Evolutionary conservation across 2,329 filamentous ascomycete genomes (phyloP), one percentile per base, ranked within the genome.

Genomic region (Cladosporium sp.): DNA sequence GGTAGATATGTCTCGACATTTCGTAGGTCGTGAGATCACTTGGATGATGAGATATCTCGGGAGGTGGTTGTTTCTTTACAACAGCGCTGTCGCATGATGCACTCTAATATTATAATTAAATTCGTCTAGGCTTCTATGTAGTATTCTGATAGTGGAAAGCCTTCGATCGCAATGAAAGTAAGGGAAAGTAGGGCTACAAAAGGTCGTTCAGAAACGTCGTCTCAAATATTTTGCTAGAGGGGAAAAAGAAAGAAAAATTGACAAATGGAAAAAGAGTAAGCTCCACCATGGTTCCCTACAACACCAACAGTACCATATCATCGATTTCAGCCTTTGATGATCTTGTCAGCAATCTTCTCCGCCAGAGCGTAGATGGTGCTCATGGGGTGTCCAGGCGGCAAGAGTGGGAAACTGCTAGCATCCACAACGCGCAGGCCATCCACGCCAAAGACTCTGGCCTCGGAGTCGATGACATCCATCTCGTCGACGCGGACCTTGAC

Each of bases 321-420:
- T n/a, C 6, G 18, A 21, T 8, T 5, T 55, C 46, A 33, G 1
- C 60, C 60, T 33, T 62, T 52, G n/a, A 62, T 31, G 37, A 64
- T 50, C n/a, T 57, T 50, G 16, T 64, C 62, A 7, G 56, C 53
- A 16, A 65, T 59, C 33, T 65, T 65, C 62, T 65, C 62, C 21
- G 53, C 62, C 10, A 65, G 40, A 33, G 56, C 56, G 10, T 65
- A 70, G n/a, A 70, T 67, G 1, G 69, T 73, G 35, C 66, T 68
- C 64, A 71, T 66, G 10, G 72, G 71, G 55, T 73, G 72, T n/a
- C 72, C 71, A 18, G 72, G 69, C 5, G 71, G 70, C 55, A 72
- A 46, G n/a, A 73, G 31, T 2, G 70, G 64, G 60, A 72, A 70
- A 23, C 66, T 57, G 23, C 66, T 67, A 6, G 68, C 68, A 65